Conservation (phyloP, 177 flowering plant species). For the Vitis hybrid region DNA sequence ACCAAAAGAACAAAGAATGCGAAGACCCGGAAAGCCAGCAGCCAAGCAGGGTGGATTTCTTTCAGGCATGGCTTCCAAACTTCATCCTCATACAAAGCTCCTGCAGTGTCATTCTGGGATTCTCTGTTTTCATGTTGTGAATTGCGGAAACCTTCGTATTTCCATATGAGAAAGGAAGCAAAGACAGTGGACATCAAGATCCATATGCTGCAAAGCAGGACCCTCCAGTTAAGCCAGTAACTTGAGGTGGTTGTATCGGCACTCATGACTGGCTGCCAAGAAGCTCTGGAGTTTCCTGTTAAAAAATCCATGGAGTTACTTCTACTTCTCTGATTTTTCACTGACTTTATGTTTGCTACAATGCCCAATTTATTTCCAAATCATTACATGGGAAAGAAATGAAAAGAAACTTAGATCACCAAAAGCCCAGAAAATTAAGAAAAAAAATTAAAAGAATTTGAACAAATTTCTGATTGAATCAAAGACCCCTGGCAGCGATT, state of each 20-base stretch:
- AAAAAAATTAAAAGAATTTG: background rate
- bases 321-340: conserved; percentile 2
- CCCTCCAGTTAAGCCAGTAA: conserved; percentile 76
- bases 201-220: conserved; percentile 46
- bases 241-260: conserved; percentile 35
- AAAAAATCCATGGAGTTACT: conserved; percentile 35
- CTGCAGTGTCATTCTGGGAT: conserved; percentile 26
- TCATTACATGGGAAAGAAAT: background rate
- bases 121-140: conserved; percentile 18
- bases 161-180: conserved; percentile 47
- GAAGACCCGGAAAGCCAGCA: conserved; percentile 56
- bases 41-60: conserved; percentile 75
- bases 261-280: conserved; percentile 60
- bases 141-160: conserved; percentile 39
- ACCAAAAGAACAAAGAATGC: conserved; percentile 57
- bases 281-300: conserved; percentile 41
- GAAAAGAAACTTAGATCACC: background rate
- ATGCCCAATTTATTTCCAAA: conserved; percentile 2
- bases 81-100: conserved; percentile 60
- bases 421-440: background rate
- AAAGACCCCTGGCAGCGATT: too few species aligned
- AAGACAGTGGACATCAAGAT: conserved; percentile 26
- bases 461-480: background rate
- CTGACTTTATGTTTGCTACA: background rate
- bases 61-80: conserved; percentile 75